Base-by-base conservation (phyloP, 202 grass and related monocot species). In the Setaria viridis region DNA sequence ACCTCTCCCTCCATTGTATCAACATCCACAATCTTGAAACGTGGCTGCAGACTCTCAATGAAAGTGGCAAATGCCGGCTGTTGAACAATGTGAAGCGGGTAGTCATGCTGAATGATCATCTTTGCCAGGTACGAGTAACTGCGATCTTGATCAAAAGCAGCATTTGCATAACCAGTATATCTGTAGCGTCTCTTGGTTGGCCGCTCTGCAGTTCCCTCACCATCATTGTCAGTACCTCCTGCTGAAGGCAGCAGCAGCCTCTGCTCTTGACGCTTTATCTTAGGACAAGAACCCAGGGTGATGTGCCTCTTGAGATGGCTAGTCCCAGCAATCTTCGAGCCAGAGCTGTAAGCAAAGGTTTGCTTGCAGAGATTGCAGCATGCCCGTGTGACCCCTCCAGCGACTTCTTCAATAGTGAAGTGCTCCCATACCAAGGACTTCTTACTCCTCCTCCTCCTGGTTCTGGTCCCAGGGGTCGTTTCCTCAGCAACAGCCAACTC, bases 251-350 rank as follows among this genome's bases (percentile, higher is more conserved):
- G 49, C 43, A 70, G 29, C 50, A 88, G 43, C 32, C 59, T 62
- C 59, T 62, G 59, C 21, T 62, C 58, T 62, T 62, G 58, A 62
- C 70, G 80, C 77, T 79, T 62, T 81, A 62, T 98, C 87, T 74
- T 94, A 84, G 96, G 91, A 85, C 97, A 99, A 0, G 94, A 94
- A 62, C 92, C 94, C 59, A 96, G 64, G 64, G 92, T 92, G 65
- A 99, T 97, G 73, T 99, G 97, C 78, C 94, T 92, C 87, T 97
- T 99, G 30, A 99, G 92, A 92, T 99, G 97, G 82, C 94, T 99
- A 42, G 97, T 97, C 6, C 97, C 94, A 29, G 97, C 90, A 67
- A 97, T 93, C 75, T 99, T 99, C 78, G 97, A 88, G 16, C 97
- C 97, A 70, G 92, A 97, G 73, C 94, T 94, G 56, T 99, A 99